Percentiles rank a stretch among this genome's conserved stretches.
These are phyloP conservation scores for Ceratobasidium sp. DNA, from an alignment of 1,284 basidiomycete genomes.

Conservation along the genomic window DNA sequence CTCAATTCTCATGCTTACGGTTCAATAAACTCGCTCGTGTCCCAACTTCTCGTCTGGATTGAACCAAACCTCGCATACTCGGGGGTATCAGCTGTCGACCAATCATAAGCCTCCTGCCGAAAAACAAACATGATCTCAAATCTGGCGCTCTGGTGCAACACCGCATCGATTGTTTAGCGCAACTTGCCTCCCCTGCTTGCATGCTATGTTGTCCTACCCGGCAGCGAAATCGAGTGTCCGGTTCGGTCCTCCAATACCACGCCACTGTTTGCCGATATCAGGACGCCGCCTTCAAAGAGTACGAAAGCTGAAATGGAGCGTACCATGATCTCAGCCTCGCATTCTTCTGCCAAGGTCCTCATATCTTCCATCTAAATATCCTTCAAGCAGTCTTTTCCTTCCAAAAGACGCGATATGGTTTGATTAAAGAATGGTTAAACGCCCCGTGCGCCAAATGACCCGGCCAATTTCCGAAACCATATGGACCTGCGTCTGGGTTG, in stretches of 20 bases:
- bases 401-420: slow-evolving; percentile 61
- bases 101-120: not conserved
- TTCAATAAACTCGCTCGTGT: slow-evolving; percentile 57
- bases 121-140: not conserved
- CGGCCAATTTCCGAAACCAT: slow-evolving; percentile 60
- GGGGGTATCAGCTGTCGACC: slow-evolving; percentile 56
- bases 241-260: slow-evolving; percentile 64
- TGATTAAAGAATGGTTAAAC: slow-evolving; percentile 56
- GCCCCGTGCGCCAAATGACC: slow-evolving; percentile 62
- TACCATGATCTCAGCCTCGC: slow-evolving; percentile 64
- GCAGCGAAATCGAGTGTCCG: slow-evolving; percentile 58
- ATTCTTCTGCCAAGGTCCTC: slow-evolving; percentile 58
- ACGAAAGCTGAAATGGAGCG: slow-evolving; percentile 25
- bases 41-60: slow-evolving; percentile 62
- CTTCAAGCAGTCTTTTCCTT: slow-evolving; percentile 59
- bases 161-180: slow-evolving; percentile 60
- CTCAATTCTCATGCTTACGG: slow-evolving; percentile 38
- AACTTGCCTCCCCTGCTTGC: slow-evolving; percentile 59
- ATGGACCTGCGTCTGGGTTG: slow-evolving; percentile 59
- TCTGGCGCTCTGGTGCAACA: slow-evolving; percentile 44
- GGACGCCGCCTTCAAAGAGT: not conserved
- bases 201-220: slow-evolving; percentile 60
- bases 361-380: slow-evolving; percentile 65
- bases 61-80: slow-evolving; percentile 61
- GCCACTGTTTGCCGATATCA: not conserved